Evolutionary conservation across 2,329 filamentous ascomycete genomes (phyloP).

Genomic region (Apiospora arundinis): DNA sequence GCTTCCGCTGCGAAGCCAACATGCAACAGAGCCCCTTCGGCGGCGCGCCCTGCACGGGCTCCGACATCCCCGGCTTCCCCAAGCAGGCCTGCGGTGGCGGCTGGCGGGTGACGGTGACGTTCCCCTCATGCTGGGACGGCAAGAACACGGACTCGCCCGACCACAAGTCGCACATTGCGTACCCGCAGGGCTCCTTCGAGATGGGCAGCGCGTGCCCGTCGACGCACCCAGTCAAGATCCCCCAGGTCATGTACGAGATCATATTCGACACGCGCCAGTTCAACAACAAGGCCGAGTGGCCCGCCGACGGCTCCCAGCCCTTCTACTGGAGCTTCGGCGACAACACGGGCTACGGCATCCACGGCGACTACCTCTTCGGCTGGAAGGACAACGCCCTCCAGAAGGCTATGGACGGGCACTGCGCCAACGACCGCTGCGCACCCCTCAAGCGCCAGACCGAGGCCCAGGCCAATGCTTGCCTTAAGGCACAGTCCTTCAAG

Average conservation of each 20-base stretch:
- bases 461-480: slow-evolving; percentile 37
- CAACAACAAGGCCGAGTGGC: slow-evolving; percentile 43
- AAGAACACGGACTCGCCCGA: slow-evolving; percentile 41
- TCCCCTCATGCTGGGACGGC: slow-evolving; percentile 40
- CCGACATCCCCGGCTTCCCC: slow-evolving; percentile 39
- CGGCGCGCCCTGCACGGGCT: slow-evolving; percentile 40
- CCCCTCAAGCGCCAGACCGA: slow-evolving; percentile 40
- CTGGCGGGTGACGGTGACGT: slow-evolving; percentile 11
- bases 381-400: slow-evolving; percentile 47
- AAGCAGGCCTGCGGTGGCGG: slow-evolving; percentile 26
- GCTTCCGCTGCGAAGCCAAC: slow-evolving; percentile 40
- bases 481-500: slow-evolving; percentile 34
- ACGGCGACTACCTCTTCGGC: slow-evolving; percentile 48
- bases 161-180: slow-evolving; percentile 41
- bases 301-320: slow-evolving; percentile 40
- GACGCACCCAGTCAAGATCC: slow-evolving; percentile 41
- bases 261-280: slow-evolving; percentile 47
- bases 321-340: slow-evolving; percentile 42
- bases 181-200: slow-evolving; percentile 40
- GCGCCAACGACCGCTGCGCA: slow-evolving; percentile 41
- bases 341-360: slow-evolving; percentile 44
- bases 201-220: slow-evolving; percentile 37
- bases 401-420: slow-evolving; percentile 42
- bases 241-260: slow-evolving; percentile 50
- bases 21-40: slow-evolving; percentile 41